phyloP scores from a whole-genome alignment of 148 eudicot species.

The Rhododendron ovatum region DNA sequence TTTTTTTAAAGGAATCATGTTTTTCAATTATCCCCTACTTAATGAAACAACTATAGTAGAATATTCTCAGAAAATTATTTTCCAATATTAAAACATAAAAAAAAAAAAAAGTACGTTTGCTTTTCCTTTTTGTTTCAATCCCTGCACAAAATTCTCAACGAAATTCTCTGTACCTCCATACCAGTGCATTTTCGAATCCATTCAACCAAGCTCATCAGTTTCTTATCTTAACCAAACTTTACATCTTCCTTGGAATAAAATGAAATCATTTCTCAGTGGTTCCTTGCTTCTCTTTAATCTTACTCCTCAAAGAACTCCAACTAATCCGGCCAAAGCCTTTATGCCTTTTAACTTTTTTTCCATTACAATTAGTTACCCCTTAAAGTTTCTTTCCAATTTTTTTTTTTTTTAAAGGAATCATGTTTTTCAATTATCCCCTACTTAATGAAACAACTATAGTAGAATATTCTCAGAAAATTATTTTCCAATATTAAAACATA shows the following conservation, averaged over 20 bases:
- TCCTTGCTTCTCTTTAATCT: neutral
- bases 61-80: neutral
- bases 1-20: neutral
- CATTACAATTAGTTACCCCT: neutral
- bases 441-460: neutral
- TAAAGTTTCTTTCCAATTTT: neutral
- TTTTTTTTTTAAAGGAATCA: neutral
- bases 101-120: neutral
- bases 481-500: neutral
- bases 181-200: neutral
- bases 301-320: neutral
- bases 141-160: neutral
- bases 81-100: neutral
- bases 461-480: neutral
- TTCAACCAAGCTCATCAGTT: constrained; percentile 3
- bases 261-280: neutral
- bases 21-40: neutral
- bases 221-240: neutral
- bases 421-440: neutral
- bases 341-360: neutral
- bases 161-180: no score
- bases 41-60: neutral
- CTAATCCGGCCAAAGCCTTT: neutral
- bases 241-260: neutral
- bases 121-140: neutral